Evolutionary conservation across 192 early-diverging fungal species (phyloP).

Genomic region (Coemansia sp.): DNA sequence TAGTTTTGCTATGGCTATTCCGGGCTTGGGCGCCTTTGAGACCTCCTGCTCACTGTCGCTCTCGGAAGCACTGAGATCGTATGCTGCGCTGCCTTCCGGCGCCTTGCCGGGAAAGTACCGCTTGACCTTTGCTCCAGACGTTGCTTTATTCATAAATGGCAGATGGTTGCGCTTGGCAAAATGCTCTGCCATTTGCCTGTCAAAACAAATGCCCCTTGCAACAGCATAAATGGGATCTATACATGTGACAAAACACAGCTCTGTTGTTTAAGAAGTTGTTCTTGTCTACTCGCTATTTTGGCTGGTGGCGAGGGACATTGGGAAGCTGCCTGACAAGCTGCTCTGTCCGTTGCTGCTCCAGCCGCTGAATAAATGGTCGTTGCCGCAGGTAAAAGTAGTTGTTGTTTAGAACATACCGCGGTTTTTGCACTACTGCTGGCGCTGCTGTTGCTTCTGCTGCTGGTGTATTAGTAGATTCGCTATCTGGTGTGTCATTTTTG

Average conservation of each 20-base stretch:
- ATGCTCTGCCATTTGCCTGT: no score
- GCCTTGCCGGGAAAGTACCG: constrained; percentile 54
- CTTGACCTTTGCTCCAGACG: constrained; percentile 33
- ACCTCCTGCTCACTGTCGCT: constrained; percentile 15
- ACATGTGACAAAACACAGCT: no score
- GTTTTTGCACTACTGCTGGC: background rate
- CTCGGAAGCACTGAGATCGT: constrained; percentile 35
- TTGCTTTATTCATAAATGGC: constrained; percentile 6
- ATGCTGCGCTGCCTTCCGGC: constrained; percentile 9
- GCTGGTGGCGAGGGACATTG: constrained; percentile 8
- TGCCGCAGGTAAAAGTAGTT: constrained; percentile 32
- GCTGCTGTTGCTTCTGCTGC: background rate
- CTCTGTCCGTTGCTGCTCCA: constrained; percentile 25
- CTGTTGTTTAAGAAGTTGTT: background rate
- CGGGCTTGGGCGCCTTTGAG: background rate
- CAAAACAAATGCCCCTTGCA: no score
- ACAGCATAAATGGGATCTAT: no score
- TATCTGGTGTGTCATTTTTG: no score
- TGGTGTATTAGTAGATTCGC: no score
- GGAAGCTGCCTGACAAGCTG: constrained; percentile 17
- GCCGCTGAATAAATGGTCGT: constrained; percentile 25
- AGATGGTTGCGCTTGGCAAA: background rate
- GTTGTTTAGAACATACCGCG: constrained; percentile 16
- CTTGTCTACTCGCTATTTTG: background rate
- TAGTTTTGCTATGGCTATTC: constrained; percentile 8